A percentile compares a stretch with the other conserved stretches of the same genome.
Conservation (phyloP, 495 filamentous ascomycete species). For the Antarctomyces pellizariae region DNA sequence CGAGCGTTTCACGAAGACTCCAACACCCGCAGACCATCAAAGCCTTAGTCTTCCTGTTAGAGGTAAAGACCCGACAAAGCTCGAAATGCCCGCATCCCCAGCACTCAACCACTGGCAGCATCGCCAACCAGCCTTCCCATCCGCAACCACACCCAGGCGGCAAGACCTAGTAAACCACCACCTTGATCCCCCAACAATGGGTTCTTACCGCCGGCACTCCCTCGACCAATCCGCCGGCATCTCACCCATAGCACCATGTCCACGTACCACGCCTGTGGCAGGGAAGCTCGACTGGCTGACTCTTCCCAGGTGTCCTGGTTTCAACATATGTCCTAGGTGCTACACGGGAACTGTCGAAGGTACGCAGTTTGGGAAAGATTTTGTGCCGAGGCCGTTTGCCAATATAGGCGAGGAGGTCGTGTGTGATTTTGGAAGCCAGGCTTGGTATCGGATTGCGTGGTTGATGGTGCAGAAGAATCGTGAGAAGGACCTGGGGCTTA, state of each 20-base stretch:
- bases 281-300: slow-evolving; percentile 44
- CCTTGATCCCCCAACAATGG: not conserved
- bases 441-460: slow-evolving; percentile 48
- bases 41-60: too few relatives aligned
- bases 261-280: slow-evolving; percentile 22
- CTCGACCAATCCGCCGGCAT: slow-evolving; percentile 10
- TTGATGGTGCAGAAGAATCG: slow-evolving; percentile 33
- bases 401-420: slow-evolving; percentile 18
- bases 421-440: slow-evolving; percentile 33
- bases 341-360: slow-evolving; percentile 26
- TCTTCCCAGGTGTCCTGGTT: slow-evolving; percentile 25
- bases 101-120: too few relatives aligned
- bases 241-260: slow-evolving; percentile 25
- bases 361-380: slow-evolving; percentile 26
- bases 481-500: slow-evolving; percentile 25
- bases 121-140: too few relatives aligned
- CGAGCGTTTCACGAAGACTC: too few relatives aligned
- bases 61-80: too few relatives aligned
- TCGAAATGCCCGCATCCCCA: too few relatives aligned
- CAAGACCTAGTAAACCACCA: too few relatives aligned
- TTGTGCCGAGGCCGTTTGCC: slow-evolving; percentile 23
- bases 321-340: slow-evolving; percentile 44
- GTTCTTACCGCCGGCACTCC: slow-evolving; percentile 11
- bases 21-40: too few relatives aligned
- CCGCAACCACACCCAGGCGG: too few relatives aligned